Percentiles rank a stretch among this genome's conserved stretches.
Conservation (phyloP, 2,329 filamentous ascomycete species). For the Huntiella omanensis region DNA sequence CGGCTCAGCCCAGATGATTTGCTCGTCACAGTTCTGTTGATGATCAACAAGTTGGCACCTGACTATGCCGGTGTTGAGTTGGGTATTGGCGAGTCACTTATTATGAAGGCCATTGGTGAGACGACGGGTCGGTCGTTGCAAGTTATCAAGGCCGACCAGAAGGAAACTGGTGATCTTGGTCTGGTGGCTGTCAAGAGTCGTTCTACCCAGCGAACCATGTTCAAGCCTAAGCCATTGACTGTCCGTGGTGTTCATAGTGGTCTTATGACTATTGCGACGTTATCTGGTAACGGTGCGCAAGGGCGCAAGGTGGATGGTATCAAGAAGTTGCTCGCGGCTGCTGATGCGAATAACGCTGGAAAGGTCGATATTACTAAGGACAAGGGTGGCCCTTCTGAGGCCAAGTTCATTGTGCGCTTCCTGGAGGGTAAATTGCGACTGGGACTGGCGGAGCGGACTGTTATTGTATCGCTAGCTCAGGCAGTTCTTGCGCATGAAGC, state of each 20-base stretch:
- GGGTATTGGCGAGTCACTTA: conserved; percentile 93
- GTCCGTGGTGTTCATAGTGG: conserved; percentile 74
- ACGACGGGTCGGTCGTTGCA: conserved; percentile 72
- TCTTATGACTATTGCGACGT: conserved; percentile 71
- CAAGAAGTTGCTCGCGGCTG: conserved; percentile 87
- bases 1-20: conserved; percentile 76
- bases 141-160: conserved; percentile 88
- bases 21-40: conserved; percentile 72
- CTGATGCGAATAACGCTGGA: conserved; percentile 52
- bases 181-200: conserved; percentile 90
- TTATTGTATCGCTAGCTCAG: conserved; percentile 76
- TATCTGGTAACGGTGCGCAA: conserved; percentile 73
- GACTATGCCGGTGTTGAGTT: conserved; percentile 94
- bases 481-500: conserved; percentile 73
- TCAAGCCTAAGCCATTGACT: conserved; percentile 84
- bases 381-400: conserved; percentile 85
- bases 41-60: conserved; percentile 95
- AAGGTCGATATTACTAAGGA: conserved; percentile 83
- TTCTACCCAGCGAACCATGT: conserved; percentile 92
- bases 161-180: conserved; percentile 88
- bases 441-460: conserved; percentile 79
- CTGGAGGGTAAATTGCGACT: conserved; percentile 86
- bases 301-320: conserved; percentile 82
- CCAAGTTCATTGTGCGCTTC: conserved; percentile 84
- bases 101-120: conserved; percentile 97